Percentiles rank a stretch among this genome's conserved stretches.
These are phyloP conservation scores for Cercophora sp. DNA, from an alignment of 495 filamentous ascomycete species.

Conservation along the genomic window DNA sequence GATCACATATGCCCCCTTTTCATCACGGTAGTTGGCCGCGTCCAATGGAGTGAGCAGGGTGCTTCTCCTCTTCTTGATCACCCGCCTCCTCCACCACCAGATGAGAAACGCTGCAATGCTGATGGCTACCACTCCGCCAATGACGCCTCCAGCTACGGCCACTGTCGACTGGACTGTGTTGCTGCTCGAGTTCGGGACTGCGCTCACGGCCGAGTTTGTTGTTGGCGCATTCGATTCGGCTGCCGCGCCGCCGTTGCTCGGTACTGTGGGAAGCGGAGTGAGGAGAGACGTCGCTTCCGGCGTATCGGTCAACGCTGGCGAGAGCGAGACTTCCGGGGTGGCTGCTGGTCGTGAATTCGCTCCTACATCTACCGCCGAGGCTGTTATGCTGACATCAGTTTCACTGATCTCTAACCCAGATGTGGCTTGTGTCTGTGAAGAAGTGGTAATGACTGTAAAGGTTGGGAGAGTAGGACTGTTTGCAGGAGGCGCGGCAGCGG, in stretches of 20 bases:
- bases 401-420: conserved; percentile 27
- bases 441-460: conserved; percentile 19
- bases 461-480: conserved; percentile 21
- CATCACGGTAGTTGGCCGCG: conserved; percentile 23
- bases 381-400: conserved; percentile 32
- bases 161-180: conserved; percentile 34
- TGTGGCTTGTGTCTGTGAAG: conserved; percentile 14
- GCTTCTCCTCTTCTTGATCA: conserved; percentile 34
- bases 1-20: conserved; percentile 42
- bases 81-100: conserved; percentile 45
- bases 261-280: conserved; percentile 21
- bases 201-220: conserved; percentile 16
- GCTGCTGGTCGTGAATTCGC: conserved; percentile 15
- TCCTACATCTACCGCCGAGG: conserved; percentile 18
- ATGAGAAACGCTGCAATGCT: conserved; percentile 43
- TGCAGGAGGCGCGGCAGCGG: conserved; percentile 9
- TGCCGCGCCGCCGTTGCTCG: conserved; percentile 13
- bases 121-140: conserved; percentile 45
- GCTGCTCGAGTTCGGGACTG: conserved; percentile 15
- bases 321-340: conserved; percentile 10
- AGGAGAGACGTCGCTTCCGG: conserved; percentile 14
- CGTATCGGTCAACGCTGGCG: conserved; percentile 16
- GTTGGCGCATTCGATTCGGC: conserved; percentile 16
- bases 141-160: conserved; percentile 46
- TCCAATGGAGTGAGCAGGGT: conserved; percentile 45